Evolutionary conservation across 1,139 yeast species (phyloP).

Genomic region (Nakaseomyces uthaithaninus): DNA sequence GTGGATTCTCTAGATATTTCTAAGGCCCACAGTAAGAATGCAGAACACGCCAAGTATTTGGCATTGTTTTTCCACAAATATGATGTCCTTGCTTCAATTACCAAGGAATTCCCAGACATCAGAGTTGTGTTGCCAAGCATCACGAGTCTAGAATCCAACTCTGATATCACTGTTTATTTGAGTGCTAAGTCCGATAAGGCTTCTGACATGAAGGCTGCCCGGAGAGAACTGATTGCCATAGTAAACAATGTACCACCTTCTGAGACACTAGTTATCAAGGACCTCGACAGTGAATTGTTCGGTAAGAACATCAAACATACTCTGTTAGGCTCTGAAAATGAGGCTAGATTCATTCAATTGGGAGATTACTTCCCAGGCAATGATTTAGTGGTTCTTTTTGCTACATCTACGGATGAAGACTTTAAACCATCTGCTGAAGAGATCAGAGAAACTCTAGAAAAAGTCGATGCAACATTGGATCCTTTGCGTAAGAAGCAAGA

Average conservation of each 20-base stretch:
- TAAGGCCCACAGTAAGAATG: constrained; percentile 77
- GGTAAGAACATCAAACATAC: constrained; percentile 39
- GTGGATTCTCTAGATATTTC: constrained; percentile 73
- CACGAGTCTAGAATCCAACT: constrained; percentile 32
- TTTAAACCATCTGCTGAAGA: constrained; percentile 48
- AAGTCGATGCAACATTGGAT: constrained; percentile 45
- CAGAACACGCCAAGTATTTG: constrained; percentile 65
- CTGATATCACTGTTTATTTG: constrained; percentile 38
- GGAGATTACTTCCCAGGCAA: constrained; percentile 36
- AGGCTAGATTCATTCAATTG: constrained; percentile 51
- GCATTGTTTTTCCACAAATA: constrained; percentile 56
- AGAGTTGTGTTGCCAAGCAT: constrained; percentile 50
- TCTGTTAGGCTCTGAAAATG: constrained; percentile 41
- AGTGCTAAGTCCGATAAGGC: constrained; percentile 37
- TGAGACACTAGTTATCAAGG: constrained; percentile 49
- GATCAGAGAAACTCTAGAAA: constrained; percentile 39
- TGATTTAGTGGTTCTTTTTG: constrained; percentile 40
- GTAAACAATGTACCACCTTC: constrained; percentile 72
- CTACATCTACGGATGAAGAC: constrained; percentile 42
- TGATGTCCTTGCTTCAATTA: constrained; percentile 38
- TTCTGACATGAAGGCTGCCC: constrained; percentile 43
- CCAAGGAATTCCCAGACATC: constrained; percentile 36
- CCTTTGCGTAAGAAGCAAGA: constrained; percentile 52
- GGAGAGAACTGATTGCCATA: constrained; percentile 59
- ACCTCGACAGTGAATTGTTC: constrained; percentile 63